Base-by-base conservation (phyloP, 2,329 filamentous ascomycete genomes). In the Clarireedia homoeocarpa region DNA sequence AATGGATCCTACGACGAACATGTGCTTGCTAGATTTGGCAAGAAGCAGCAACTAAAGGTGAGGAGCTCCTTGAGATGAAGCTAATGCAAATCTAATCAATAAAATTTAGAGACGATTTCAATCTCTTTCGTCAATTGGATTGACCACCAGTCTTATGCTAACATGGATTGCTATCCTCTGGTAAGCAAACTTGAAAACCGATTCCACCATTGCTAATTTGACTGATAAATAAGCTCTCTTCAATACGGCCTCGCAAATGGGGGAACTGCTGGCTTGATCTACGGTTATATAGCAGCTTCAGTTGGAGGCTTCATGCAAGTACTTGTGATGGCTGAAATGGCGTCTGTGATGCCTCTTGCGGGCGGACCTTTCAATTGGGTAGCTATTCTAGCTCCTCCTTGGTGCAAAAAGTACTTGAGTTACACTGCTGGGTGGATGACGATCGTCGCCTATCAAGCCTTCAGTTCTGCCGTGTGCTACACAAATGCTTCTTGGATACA, bases 181-280 rank as follows among this genome's bases (percentile, higher is more conserved):
- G 45, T 48, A 48, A 24, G 45, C 10, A 23, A 24, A 24, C 20
- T 20, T 20, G 20, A 20, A 20, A 20, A 20, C 20, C 3, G 20
- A 20, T 20, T 20, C 2, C 20, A 20, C 20, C 3, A 20, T 2
- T 20, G 20, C 20, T 3, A 20, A 20, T 20, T 20, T 20, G 2
- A 20, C 20, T 20, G 2, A 20, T 20, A 20, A 20, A 20, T 20
- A 20, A 20, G 20, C 20, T 20, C 20, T 20, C 2, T 20, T 20
- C 20, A 20, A 6, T 58, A 53, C 49, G 59, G 56, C 5, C 61
- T 63, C 51, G 48, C 58, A 34, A 65, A 62, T 51, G 60, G 62
- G 23, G 61, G 63, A 17, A 61, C 62, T 20, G 63, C 62, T 24
- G 73, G 73, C 15, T 65, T 73, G 47, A 69, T 75, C 30, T 74